A percentile compares a stretch with the other conserved stretches of the same genome.
Evolutionary conservation across 495 filamentous ascomycete species (phyloP).

Genomic region (Penicillium bovifimosum): DNA sequence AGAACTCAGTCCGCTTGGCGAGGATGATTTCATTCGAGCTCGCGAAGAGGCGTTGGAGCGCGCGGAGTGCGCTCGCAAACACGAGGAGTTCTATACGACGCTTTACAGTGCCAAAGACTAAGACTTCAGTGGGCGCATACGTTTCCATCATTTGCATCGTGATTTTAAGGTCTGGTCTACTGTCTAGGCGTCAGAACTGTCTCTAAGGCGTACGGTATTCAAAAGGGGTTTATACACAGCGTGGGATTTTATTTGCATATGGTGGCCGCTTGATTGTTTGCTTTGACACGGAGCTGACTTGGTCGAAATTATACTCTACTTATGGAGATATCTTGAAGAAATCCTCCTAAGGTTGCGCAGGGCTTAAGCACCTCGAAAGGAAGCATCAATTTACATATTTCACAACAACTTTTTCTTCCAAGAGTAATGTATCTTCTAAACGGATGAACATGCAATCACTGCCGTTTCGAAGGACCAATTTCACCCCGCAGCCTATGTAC

Average conservation of each 20-base stretch:
- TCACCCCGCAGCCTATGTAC: too few relatives aligned
- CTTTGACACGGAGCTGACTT: not conserved
- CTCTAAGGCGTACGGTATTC: not conserved
- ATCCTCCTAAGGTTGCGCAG: too few relatives aligned
- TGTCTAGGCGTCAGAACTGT: not conserved
- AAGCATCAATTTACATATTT: too few relatives aligned
- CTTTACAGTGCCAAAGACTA: not conserved
- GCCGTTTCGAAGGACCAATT: too few relatives aligned
- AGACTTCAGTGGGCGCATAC: not conserved
- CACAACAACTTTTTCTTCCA: too few relatives aligned
- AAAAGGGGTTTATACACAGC: not conserved
- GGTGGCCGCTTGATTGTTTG: not conserved
- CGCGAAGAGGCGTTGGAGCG: slow-evolving; percentile 70
- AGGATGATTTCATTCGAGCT: slow-evolving; percentile 71
- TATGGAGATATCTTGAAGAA: too few relatives aligned
- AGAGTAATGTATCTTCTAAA: too few relatives aligned
- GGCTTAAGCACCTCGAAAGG: too few relatives aligned
- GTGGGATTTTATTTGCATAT: not conserved
- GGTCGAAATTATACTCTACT: too few relatives aligned
- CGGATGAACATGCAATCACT: too few relatives aligned
- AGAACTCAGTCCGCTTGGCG: slow-evolving; percentile 71
- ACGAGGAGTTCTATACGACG: slow-evolving; percentile 3
- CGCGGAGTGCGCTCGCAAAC: slow-evolving; percentile 3
- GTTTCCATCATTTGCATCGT: not conserved
- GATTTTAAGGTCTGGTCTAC: not conserved